Evolutionary conservation across 2,329 filamentous ascomycete species (phyloP).

Genomic region (Beauveria australis): DNA sequence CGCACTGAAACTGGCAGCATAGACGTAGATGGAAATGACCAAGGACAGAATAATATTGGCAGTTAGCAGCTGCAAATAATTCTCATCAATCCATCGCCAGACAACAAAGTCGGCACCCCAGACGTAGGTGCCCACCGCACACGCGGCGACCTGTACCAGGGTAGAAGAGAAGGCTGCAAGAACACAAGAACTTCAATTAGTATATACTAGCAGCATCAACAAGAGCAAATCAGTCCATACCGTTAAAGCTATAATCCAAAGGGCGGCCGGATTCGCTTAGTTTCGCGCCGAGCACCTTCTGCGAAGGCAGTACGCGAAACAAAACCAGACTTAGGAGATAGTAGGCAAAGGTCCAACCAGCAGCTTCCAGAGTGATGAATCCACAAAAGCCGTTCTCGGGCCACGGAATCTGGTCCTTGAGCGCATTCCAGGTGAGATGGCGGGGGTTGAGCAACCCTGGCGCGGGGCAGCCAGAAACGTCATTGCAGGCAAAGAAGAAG

Average conservation of each 20-base stretch:
- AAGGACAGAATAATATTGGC: slow-evolving; percentile 70
- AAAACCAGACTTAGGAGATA: slow-evolving; percentile 66
- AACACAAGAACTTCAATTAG: rapidly evolving
- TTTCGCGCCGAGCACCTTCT: slow-evolving; percentile 58
- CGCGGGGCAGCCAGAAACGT: slow-evolving; percentile 76
- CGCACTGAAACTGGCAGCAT: slow-evolving; percentile 69
- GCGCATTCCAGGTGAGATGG: slow-evolving; percentile 55
- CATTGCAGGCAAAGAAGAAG: slow-evolving; percentile 77
- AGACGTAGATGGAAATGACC: slow-evolving; percentile 63
- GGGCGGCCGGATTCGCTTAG: slow-evolving; percentile 56
- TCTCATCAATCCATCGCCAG: slow-evolving; percentile 85
- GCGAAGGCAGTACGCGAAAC: slow-evolving; percentile 64
- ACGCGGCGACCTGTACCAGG: slow-evolving; percentile 57
- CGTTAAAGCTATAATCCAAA: slow-evolving; percentile 72
- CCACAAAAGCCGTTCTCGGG: slow-evolving; percentile 57
- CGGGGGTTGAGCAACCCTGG: slow-evolving; percentile 64
- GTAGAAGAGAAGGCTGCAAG: slow-evolving; percentile 61
- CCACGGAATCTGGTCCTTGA: slow-evolving; percentile 74
- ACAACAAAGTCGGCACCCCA: slow-evolving; percentile 72
- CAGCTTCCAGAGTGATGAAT: slow-evolving; percentile 58
- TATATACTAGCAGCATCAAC: rapidly evolving
- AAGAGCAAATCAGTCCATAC: slow-evolving; percentile 28
- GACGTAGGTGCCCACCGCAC: slow-evolving; percentile 61
- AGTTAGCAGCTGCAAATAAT: slow-evolving; percentile 77
- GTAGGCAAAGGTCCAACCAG: slow-evolving; percentile 62